Conservation (phyloP, 257 asterid genomes). For the Salvia hispanica region DNA sequence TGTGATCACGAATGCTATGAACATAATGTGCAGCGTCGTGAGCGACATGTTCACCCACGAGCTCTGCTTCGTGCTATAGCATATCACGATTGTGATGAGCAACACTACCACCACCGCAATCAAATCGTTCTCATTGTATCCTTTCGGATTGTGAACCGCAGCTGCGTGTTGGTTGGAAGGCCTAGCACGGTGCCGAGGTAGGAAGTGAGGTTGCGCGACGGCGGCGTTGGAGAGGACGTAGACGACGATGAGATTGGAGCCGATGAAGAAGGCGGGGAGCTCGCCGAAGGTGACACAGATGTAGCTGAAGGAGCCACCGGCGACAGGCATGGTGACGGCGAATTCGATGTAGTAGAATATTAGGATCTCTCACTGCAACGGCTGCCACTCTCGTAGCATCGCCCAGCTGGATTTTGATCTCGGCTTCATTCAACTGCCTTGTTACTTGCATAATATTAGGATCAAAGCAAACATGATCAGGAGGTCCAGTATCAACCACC, state of each 20-base stretch:
- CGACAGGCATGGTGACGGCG: constrained; percentile 98
- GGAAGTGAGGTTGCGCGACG: constrained; percentile 93
- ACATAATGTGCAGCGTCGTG: constrained; percentile 69
- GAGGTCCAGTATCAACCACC: too few relatives aligned
- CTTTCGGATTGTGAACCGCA: constrained; percentile 64
- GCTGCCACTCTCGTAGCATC: too few relatives aligned
- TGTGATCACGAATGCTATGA: constrained; percentile 67
- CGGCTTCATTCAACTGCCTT: too few relatives aligned
- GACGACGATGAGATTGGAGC: constrained; percentile 62
- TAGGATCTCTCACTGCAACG: too few relatives aligned
- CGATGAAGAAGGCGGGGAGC: constrained; percentile 78
- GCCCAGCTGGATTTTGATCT: too few relatives aligned
- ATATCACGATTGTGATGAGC: constrained; percentile 73
- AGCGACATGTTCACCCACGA: constrained; percentile 74
- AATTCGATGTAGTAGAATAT: constrained; percentile 91
- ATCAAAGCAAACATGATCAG: too few relatives aligned
- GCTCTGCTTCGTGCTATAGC: constrained; percentile 88
- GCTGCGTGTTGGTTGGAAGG: constrained; percentile 40
- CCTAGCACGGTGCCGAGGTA: too few relatives aligned
- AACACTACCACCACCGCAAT: constrained; percentile 77
- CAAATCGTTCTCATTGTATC: constrained; percentile 76
- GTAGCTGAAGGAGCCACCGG: constrained; percentile 97
- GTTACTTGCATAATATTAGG: too few relatives aligned
- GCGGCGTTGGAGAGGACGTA: constrained; percentile 58
- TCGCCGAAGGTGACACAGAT: constrained; percentile 93